A percentile compares a stretch with the other conserved stretches of the same genome.
Evolutionary conservation across 257 asterid genomes (phyloP).

Genomic region (Sherardia arvensis): DNA sequence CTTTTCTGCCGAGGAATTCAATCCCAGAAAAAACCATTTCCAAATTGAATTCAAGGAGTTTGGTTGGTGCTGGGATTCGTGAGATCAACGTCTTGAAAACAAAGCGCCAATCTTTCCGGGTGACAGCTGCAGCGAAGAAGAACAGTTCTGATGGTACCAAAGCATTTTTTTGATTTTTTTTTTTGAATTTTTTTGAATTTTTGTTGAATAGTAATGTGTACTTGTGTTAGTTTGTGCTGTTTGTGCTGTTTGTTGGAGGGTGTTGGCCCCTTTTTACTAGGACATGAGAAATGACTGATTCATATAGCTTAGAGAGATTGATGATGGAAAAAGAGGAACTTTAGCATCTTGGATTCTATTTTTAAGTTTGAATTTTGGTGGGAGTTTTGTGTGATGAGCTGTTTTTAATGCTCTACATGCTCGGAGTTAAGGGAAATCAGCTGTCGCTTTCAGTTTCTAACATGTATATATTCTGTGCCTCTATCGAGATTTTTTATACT

Average conservation of each 20-base stretch:
- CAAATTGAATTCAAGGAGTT: conserved; percentile 31
- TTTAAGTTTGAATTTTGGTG: background rate
- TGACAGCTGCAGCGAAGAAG: conserved; percentile 57
- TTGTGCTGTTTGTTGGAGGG: background rate
- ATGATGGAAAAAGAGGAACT: background rate
- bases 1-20: conserved; percentile 34
- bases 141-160: conserved; percentile 39
- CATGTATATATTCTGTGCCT: background rate
- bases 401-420: background rate
- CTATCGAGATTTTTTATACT: background rate
- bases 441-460: conserved; percentile 5
- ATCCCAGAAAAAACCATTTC: conserved; percentile 41
- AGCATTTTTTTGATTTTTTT: conserved; percentile 19
- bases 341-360: background rate
- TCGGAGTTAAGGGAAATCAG: background rate
- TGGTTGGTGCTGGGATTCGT: conserved; percentile 19
- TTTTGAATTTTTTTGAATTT: background rate
- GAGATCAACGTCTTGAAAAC: conserved; percentile 36
- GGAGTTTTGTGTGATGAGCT: conserved; percentile 1
- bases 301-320: background rate
- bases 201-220: background rate
- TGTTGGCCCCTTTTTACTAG: conserved; percentile 1
- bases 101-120: conserved; percentile 36
- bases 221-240: background rate
- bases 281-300: conserved; percentile 1